A percentile compares a stretch with the other conserved stretches of the same genome.
Evolutionary conservation across 495 filamentous ascomycete genomes (phyloP).

Genomic region (Xeromyces bisporus): DNA sequence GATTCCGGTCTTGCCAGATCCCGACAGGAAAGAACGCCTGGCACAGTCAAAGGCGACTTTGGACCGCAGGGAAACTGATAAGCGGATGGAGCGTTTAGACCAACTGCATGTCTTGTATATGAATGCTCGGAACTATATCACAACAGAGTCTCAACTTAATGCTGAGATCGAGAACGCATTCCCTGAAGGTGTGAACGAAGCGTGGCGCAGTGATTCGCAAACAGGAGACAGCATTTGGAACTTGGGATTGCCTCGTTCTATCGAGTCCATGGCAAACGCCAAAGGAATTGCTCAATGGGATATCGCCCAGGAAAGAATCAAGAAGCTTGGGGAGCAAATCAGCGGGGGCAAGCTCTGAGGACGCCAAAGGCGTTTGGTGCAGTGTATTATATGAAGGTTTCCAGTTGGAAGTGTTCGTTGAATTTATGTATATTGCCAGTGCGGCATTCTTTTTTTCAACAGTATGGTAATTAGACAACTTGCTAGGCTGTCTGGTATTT

Average conservation of each 20-base stretch:
- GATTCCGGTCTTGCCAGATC: slow-evolving; percentile 23
- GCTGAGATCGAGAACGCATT: slow-evolving; percentile 45
- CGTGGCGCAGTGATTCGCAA: slow-evolving; percentile 28
- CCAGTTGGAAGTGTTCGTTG: not conserved
- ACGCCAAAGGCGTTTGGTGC: slow-evolving; percentile 5
- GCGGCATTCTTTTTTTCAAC: too few relatives aligned
- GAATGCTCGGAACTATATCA: slow-evolving; percentile 46
- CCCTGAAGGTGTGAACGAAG: slow-evolving; percentile 30
- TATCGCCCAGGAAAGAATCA: slow-evolving; percentile 38
- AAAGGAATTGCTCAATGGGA: slow-evolving; percentile 22
- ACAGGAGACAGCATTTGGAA: slow-evolving; percentile 42
- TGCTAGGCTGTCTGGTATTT: too few relatives aligned
- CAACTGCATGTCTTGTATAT: slow-evolving; percentile 46
- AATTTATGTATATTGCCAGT: not conserved
- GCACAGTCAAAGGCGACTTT: slow-evolving; percentile 24
- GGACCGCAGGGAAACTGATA: slow-evolving; percentile 18
- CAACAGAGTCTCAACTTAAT: slow-evolving; percentile 42
- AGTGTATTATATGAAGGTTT: slow-evolving; percentile 4
- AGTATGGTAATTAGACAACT: too few relatives aligned
- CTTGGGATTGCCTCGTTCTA: slow-evolving; percentile 32
- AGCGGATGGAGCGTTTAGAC: slow-evolving; percentile 25
- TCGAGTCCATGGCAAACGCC: slow-evolving; percentile 22
- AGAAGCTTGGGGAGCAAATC: slow-evolving; percentile 47
- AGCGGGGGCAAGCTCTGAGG: slow-evolving; percentile 50
- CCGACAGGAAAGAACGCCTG: slow-evolving; percentile 29